Evolutionary conservation across 352 stramenopile species (phyloP).

Genomic region (Phytopythium kandeliae): DNA sequence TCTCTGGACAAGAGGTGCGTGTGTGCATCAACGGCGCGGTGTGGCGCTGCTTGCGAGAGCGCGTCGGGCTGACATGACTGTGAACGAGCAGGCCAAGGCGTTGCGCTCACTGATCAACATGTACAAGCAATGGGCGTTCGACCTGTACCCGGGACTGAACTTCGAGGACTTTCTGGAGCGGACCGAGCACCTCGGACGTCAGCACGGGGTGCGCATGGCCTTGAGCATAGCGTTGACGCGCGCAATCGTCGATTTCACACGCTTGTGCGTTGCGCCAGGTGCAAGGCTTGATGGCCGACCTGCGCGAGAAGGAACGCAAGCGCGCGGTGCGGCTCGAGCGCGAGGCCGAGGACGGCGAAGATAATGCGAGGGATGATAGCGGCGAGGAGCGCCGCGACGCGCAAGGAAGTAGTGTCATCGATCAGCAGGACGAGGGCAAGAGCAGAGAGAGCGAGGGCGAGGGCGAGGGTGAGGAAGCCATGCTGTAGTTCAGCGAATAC

Average conservation of each 20-base stretch:
- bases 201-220: slow-evolving; percentile 21
- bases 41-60: no score
- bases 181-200: slow-evolving; percentile 50
- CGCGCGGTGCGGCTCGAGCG: slow-evolving; percentile 17
- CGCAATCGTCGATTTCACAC: no score
- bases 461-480: slow-evolving; percentile 30
- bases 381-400: no score
- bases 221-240: no score
- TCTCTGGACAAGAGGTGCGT: slow-evolving; percentile 52
- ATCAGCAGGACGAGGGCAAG: no score
- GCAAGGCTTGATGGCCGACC: slow-evolving; percentile 51
- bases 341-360: slow-evolving; percentile 3
- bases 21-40: no score
- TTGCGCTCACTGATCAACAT: slow-evolving; percentile 61
- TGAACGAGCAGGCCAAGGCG: slow-evolving; percentile 36
- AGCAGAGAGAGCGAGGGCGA: slow-evolving; percentile 3
- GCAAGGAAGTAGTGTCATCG: no score
- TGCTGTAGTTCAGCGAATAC: slow-evolving; percentile 19
- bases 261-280: slow-evolving; percentile 27
- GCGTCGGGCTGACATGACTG: neutral
- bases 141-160: slow-evolving; percentile 74
- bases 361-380: no score
- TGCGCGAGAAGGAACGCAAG: slow-evolving; percentile 47
- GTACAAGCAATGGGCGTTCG: slow-evolving; percentile 86
- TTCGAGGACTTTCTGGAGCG: slow-evolving; percentile 80